These are phyloP conservation scores for Chlorophyllum brunneum DNA, from an alignment of 768 basidiomycete genomes.

Conservation along the genomic window DNA sequence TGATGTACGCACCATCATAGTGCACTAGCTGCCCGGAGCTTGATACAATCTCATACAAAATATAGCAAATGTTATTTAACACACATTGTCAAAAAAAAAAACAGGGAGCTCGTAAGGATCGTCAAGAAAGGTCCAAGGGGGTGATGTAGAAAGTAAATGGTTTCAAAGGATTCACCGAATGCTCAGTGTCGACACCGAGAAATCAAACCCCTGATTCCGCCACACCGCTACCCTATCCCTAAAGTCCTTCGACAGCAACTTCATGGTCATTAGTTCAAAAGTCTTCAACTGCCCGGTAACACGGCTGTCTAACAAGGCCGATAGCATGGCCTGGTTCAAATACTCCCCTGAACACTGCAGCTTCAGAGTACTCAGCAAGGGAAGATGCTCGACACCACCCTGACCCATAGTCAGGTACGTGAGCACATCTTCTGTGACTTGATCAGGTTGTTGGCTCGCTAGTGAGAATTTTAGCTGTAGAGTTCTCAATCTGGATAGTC, in stretches of 20 bases:
- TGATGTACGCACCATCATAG: no score
- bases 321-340: constrained; percentile 21
- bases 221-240: constrained; percentile 4
- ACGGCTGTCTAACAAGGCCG: constrained; percentile 25
- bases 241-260: constrained; percentile 3
- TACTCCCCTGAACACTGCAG: constrained; percentile 33
- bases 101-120: background rate
- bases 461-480: constrained; percentile 34
- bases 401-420: constrained; percentile 5
- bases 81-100: background rate
- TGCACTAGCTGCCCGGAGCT: no score
- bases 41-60: background rate
- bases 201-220: background rate
- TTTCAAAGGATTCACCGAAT: background rate
- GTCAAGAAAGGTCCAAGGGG: background rate
- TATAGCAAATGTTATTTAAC: background rate
- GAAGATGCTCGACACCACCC: background rate
- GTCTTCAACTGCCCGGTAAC: background rate
- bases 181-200: constrained; percentile 5
- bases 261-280: constrained; percentile 8
- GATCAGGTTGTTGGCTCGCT: constrained; percentile 28
- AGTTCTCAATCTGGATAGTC: constrained; percentile 24
- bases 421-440: constrained; percentile 33
- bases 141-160: background rate
- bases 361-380: constrained; percentile 15